Evolutionary conservation across 495 filamentous ascomycete species (phyloP), one percentile per base, ranked within the genome.

Genomic region (Aspergillus homomorphus): DNA sequence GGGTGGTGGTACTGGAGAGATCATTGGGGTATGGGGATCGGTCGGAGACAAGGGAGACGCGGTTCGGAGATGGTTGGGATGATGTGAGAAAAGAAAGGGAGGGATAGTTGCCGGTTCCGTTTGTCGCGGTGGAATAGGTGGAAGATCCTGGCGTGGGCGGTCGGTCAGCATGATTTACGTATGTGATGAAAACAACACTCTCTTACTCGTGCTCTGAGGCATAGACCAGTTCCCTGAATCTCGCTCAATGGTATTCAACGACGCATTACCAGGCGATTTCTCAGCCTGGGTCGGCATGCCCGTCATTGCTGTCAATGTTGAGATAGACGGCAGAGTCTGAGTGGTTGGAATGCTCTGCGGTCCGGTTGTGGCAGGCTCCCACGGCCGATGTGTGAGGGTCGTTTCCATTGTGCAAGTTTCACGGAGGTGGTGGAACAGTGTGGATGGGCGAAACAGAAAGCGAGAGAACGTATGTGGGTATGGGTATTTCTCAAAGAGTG

Each of bases 211-310:
- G 61, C 77, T 80, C 58, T 77, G 77, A 61, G 77, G 74, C 69
- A 80, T 77, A 7, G 77, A 80, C 77, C 77, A 80, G 66, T 77
- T 77, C 50, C 77, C 77, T 33, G 77, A 80, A 62, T 80, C 77
- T 28, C 77, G 73, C 56, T 80, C 76, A 60, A 79, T 71, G 10
- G 77, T 78, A 51, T 77, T 80, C 59, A 80, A 57, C n/a, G 77
- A 80, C 0, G 70, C 63, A 56, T 78, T 72, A 2, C 72, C 73
- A 2, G 76, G 76, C 4, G 76, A 77, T 55, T 78, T 78, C 60
- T 78, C 77, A 1, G 72, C 64, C 3, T 73, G 61, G 20, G 58
- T 48, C 1, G 52, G 59, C 7, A 63, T 43, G 22, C 63, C 62
- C 20, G 65, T 72, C 73, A 77, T 79, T 23, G 73, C 76, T 5